Evolutionary conservation across 1,139 yeast species (phyloP).

Genomic region (Zygosaccharomyces pseudobailii): DNA sequence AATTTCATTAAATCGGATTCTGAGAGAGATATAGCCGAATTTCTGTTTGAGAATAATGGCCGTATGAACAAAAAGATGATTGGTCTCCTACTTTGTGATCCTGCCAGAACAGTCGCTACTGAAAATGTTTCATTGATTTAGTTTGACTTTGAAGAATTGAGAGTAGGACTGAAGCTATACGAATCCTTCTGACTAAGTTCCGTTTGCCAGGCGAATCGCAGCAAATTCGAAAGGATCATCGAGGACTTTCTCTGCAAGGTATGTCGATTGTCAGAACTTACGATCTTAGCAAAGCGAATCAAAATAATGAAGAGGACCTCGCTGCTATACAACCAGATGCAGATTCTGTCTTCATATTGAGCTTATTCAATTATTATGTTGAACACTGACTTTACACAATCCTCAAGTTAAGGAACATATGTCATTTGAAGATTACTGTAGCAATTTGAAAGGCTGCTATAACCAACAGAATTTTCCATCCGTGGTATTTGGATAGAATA

Average conservation of each 20-base stretch:
- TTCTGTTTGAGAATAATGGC: slow-evolving; percentile 73
- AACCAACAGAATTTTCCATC: slow-evolving; percentile 72
- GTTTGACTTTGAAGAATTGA: slow-evolving; percentile 69
- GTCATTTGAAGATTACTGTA: slow-evolving; percentile 77
- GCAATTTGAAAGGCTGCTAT: slow-evolving; percentile 75
- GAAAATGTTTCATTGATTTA: slow-evolving; percentile 57
- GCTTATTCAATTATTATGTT: slow-evolving; percentile 73
- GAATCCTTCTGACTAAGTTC: slow-evolving; percentile 75
- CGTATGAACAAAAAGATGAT: slow-evolving; percentile 79
- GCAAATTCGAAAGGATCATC: slow-evolving; percentile 88
- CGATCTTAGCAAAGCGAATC: slow-evolving; percentile 27
- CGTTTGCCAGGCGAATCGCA: slow-evolving; percentile 97
- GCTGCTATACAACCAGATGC: slow-evolving; percentile 58
- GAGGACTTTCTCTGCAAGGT: slow-evolving; percentile 79
- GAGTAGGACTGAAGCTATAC: slow-evolving; percentile 92
- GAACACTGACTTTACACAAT: slow-evolving; percentile 72
- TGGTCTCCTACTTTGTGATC: slow-evolving; percentile 83
- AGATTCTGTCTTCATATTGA: slow-evolving; percentile 66
- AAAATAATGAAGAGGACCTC: slow-evolving; percentile 32
- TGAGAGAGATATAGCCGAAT: slow-evolving; percentile 61
- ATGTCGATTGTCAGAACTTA: slow-evolving; percentile 56
- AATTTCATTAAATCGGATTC: slow-evolving; percentile 61
- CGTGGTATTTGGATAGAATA: slow-evolving; percentile 78
- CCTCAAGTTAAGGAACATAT: slow-evolving; percentile 81
- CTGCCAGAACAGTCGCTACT: slow-evolving; percentile 58